Evolutionary conservation across 2,329 filamentous ascomycete species (phyloP).

Genomic region (Ophiostoma quercus): DNA sequence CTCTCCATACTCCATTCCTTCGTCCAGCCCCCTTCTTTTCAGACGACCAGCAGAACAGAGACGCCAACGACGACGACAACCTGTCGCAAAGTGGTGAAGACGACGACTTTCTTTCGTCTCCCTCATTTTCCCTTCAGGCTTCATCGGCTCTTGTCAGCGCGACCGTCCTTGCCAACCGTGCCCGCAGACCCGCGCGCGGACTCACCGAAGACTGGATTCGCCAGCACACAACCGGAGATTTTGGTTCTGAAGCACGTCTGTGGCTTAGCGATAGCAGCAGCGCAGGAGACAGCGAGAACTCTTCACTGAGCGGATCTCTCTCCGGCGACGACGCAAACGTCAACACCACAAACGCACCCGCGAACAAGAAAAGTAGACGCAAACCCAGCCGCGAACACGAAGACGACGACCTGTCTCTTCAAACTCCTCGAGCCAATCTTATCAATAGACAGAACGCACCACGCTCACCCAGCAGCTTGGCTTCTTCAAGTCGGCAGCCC

Average conservation of each 20-base stretch:
- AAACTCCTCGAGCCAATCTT: constrained; percentile 20
- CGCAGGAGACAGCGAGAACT: constrained; percentile 65
- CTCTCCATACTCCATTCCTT: constrained; percentile 58
- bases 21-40: constrained; percentile 48
- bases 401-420: constrained; percentile 22
- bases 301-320: constrained; percentile 65
- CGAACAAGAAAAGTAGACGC: constrained; percentile 11
- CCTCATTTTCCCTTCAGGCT: constrained; percentile 23
- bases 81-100: background rate
- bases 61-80: constrained; percentile 36
- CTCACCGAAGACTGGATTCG: constrained; percentile 83
- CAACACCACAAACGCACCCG: constrained; percentile 13
- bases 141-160: constrained; percentile 44
- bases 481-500: constrained; percentile 10
- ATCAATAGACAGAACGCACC: background rate
- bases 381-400: constrained; percentile 36
- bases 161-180: constrained; percentile 59
- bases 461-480: constrained; percentile 10
- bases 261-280: constrained; percentile 82
- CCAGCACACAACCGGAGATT: constrained; percentile 69
- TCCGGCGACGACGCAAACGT: constrained; percentile 44
- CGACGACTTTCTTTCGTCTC: constrained; percentile 27
- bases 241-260: constrained; percentile 64
- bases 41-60: constrained; percentile 33
- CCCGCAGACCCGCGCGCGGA: constrained; percentile 53